A percentile compares a stretch with the other conserved stretches of the same genome.
Conservation (phyloP, 495 filamentous ascomycete genomes). For the Usnea hakonensis region DNA sequence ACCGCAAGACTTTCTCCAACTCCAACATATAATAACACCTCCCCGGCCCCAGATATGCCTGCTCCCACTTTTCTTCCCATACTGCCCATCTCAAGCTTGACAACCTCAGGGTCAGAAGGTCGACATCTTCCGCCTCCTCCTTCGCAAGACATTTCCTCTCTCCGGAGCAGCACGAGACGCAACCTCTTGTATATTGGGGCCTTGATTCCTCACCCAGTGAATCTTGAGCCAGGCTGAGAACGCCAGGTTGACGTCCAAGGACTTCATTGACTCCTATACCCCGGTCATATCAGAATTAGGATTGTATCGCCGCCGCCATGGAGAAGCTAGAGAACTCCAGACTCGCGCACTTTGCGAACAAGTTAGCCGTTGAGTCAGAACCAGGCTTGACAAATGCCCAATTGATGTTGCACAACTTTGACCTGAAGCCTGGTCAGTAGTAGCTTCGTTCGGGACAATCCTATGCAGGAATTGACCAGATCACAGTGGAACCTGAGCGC, state of each 20-base stretch:
- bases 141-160: background rate
- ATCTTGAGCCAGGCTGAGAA: background rate
- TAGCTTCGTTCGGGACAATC: background rate
- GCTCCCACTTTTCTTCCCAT: background rate
- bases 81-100: conserved; percentile 12
- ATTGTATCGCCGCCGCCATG: conserved; percentile 22
- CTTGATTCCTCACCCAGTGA: background rate
- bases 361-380: conserved; percentile 64
- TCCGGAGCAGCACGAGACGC: background rate
- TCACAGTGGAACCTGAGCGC: conserved; percentile 65
- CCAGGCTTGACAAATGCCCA: conserved; percentile 74
- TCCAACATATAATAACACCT: too few species aligned
- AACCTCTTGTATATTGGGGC: conserved; percentile 4
- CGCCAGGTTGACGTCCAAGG: background rate
- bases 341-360: conserved; percentile 30
- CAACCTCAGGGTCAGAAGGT: background rate
- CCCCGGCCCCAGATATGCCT: conserved; percentile 5
- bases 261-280: background rate
- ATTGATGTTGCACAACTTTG: conserved; percentile 85
- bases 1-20: background rate
- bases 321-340: conserved; percentile 29
- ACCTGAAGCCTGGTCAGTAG: conserved; percentile 68
- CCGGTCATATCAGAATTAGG: too few species aligned
- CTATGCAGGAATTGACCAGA: background rate
- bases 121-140: background rate